Evolutionary conservation across 2,329 filamentous ascomycete genomes (phyloP).

Genomic region (Albophoma yamanashiensis): DNA sequence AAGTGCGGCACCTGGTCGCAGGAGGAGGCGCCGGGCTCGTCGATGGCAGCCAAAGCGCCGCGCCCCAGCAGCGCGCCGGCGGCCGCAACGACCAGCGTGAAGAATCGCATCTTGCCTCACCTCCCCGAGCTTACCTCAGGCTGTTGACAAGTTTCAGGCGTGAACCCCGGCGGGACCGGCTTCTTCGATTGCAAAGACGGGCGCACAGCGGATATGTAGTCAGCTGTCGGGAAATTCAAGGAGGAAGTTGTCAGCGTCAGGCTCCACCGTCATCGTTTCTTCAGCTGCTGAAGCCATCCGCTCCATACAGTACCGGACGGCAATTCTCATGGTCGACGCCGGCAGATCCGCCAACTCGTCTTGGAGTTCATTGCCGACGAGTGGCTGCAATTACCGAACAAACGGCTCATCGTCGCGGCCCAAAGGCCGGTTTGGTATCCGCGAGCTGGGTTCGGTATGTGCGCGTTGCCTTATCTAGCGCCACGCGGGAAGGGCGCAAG

Average conservation of each 20-base stretch:
- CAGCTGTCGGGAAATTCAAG: neutral
- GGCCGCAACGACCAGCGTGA: neutral
- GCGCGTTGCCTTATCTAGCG: neutral
- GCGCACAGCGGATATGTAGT: neutral
- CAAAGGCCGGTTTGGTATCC: neutral
- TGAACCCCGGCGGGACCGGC: neutral
- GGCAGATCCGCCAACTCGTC: neutral
- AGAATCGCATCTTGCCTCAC: neutral
- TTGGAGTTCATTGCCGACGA: neutral
- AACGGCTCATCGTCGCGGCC: neutral
- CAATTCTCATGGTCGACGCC: neutral
- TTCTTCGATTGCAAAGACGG: neutral
- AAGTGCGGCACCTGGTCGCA: slow-evolving; percentile 1
- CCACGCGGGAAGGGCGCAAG: neutral
- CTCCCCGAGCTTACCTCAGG: neutral
- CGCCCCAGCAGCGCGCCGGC: neutral
- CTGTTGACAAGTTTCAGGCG: neutral
- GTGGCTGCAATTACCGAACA: neutral
- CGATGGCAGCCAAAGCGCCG: neutral
- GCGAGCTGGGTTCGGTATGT: too few species aligned
- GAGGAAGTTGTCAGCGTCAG: neutral
- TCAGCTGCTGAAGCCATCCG: neutral
- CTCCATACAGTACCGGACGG: neutral
- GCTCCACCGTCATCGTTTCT: neutral
- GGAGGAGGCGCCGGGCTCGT: neutral